These are phyloP conservation scores for Aspergillus flavus DNA, from an alignment of 2,329 filamentous ascomycete genomes.

Conservation along the genomic window DNA sequence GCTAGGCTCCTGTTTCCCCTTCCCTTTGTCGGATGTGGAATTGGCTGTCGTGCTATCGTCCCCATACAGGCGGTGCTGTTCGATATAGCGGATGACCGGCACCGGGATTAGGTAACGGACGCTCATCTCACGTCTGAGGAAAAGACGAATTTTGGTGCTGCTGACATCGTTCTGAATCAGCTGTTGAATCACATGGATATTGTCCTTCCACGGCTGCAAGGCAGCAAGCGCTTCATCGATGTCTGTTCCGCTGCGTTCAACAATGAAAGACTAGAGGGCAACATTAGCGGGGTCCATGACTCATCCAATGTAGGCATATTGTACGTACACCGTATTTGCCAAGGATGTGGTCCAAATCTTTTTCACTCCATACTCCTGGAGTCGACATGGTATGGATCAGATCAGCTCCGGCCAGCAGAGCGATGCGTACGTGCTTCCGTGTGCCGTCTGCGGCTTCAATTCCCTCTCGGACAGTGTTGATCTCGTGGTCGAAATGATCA, in stretches of 20 bases:
- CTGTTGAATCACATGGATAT: slow-evolving; percentile 85
- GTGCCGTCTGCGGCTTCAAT: slow-evolving; percentile 68
- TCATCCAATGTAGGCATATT: background rate
- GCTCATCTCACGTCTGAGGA: slow-evolving; percentile 77
- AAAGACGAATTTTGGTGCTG: slow-evolving; percentile 78
- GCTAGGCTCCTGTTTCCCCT: slow-evolving; percentile 29
- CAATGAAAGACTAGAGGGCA: slow-evolving; percentile 64
- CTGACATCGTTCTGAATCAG: slow-evolving; percentile 85
- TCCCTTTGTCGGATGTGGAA: slow-evolving; percentile 38
- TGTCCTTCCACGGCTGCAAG: slow-evolving; percentile 79
- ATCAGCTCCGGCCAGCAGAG: slow-evolving; percentile 78
- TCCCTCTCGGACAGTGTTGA: slow-evolving; percentile 77
- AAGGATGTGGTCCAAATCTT: slow-evolving; percentile 86
- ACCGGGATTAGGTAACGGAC: slow-evolving; percentile 76
- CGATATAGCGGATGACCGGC: slow-evolving; percentile 74
- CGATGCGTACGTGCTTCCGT: slow-evolving; percentile 71
- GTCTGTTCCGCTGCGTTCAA: slow-evolving; percentile 87
- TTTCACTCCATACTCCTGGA: slow-evolving; percentile 74
- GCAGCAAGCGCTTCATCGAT: slow-evolving; percentile 84
- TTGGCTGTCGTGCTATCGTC: slow-evolving; percentile 45
- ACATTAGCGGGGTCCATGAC: slow-evolving; percentile 8
- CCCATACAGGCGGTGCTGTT: slow-evolving; percentile 66
- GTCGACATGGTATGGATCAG: slow-evolving; percentile 74
- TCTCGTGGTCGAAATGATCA: slow-evolving; percentile 88
- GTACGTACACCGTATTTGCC: slow-evolving; percentile 69